Conservation (phyloP, 2,329 filamentous ascomycete species). For the Fusarium pininemorale region DNA sequence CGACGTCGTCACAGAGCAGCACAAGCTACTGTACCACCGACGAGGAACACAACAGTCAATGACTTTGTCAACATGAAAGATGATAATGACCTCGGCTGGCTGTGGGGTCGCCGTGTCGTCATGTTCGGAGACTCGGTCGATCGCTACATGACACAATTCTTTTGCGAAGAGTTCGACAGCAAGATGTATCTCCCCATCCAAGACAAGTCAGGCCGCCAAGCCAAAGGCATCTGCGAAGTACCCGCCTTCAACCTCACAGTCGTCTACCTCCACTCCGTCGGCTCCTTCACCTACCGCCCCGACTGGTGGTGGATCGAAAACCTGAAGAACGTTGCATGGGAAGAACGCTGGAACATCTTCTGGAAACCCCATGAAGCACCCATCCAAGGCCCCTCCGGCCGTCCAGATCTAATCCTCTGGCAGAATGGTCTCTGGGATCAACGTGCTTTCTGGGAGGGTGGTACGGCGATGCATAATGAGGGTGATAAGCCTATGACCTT, state of each 20-base stretch:
- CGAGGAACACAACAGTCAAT: not conserved
- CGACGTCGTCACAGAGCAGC: slow-evolving; percentile 1
- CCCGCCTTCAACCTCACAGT: slow-evolving; percentile 23
- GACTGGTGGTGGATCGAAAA: slow-evolving; percentile 37
- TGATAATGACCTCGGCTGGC: slow-evolving; percentile 11
- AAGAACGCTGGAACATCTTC: slow-evolving; percentile 24
- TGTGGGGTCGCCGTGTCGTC: slow-evolving; percentile 28
- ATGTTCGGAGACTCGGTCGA: slow-evolving; percentile 34
- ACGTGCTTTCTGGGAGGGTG: slow-evolving; percentile 22
- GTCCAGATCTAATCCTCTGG: slow-evolving; percentile 25
- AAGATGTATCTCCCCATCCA: slow-evolving; percentile 13
- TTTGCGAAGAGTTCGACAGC: slow-evolving; percentile 25
- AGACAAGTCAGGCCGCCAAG: slow-evolving; percentile 1
- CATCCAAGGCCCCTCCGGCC: slow-evolving; percentile 22
- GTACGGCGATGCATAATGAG: slow-evolving; percentile 3
- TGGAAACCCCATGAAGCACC: slow-evolving; percentile 25
- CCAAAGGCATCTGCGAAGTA: slow-evolving; percentile 9
- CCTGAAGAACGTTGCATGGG: slow-evolving; percentile 23
- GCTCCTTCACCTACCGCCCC: slow-evolving; percentile 28
- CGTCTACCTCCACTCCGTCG: slow-evolving; percentile 21
- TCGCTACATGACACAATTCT: slow-evolving; percentile 28
- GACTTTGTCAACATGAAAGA: slow-evolving; percentile 27
- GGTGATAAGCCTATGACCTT: not conserved
- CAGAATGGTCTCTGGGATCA: slow-evolving; percentile 34
- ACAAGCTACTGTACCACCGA: not conserved